Conservation (phyloP, 2,329 filamentous ascomycete genomes). For the Microsporum ferrugineum region DNA sequence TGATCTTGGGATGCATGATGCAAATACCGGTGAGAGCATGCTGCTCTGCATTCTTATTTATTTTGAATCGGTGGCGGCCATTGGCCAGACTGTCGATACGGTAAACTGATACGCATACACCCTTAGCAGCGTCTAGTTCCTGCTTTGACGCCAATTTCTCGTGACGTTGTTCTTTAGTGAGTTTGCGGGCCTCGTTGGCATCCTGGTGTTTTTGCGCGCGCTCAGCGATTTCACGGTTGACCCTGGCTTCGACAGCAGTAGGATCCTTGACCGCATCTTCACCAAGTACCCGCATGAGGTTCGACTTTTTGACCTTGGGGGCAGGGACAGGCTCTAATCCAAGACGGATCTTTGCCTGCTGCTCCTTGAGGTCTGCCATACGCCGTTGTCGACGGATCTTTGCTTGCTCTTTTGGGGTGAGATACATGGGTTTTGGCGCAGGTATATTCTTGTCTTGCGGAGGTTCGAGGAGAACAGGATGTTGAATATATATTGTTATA, state of each 20-base stretch:
- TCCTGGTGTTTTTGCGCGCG: conserved; percentile 66
- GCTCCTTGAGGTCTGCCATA: conserved; percentile 87
- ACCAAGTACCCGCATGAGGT: conserved; percentile 92
- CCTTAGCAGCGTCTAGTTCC: conserved; percentile 75
- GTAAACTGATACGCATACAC: conserved; percentile 78
- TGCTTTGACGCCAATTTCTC: conserved; percentile 77
- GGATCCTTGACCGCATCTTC: conserved; percentile 91
- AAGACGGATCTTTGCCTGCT: conserved; percentile 88
- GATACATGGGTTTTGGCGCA: conserved; percentile 75
- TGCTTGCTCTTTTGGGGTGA: conserved; percentile 81
- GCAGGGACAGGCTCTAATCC: conserved; percentile 81
- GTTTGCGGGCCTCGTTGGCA: conserved; percentile 70
- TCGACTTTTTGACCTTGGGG: conserved; percentile 93
- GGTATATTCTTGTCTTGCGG: conserved; percentile 78
- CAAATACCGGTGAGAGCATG: conserved; percentile 78
- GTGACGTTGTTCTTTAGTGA: conserved; percentile 75
- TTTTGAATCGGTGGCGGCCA: conserved; percentile 85
- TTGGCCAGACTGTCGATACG: conserved; percentile 82
- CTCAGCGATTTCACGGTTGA: conserved; percentile 85
- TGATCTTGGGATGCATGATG: conserved; percentile 80
- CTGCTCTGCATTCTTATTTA: conserved; percentile 86
- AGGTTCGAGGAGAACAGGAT: conserved; percentile 80
- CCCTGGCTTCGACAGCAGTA: conserved; percentile 87
- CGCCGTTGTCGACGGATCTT: conserved; percentile 82
- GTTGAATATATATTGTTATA: conserved; percentile 82